Percentiles rank a stretch among this genome's conserved stretches.
Conservation (phyloP, 768 basidiomycete genomes). For the Leucocoprinus sp. region DNA sequence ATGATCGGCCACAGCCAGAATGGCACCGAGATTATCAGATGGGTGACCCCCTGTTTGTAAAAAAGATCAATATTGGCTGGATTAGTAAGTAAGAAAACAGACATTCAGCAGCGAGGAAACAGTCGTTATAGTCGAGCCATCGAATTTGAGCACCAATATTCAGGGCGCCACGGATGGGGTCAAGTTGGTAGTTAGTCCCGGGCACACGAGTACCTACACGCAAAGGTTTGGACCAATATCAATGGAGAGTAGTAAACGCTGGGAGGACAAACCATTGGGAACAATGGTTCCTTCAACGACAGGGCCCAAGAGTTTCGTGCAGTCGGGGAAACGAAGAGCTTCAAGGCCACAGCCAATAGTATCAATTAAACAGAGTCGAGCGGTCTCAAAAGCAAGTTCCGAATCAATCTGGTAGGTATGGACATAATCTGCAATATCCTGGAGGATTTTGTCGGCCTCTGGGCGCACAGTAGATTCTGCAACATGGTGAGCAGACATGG, state of each 20-base stretch:
- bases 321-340: conserved; percentile 80
- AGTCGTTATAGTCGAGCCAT: conserved; percentile 93
- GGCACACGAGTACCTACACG: conserved; percentile 72
- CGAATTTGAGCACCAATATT: conserved; percentile 92
- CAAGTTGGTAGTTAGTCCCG: conserved; percentile 82
- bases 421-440: conserved; percentile 90
- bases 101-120: conserved; percentile 92
- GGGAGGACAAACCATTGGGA: conserved; percentile 61
- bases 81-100: conserved; percentile 13
- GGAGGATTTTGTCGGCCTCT: conserved; percentile 77
- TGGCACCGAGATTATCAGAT: conserved; percentile 89
- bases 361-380: conserved; percentile 86
- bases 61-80: neutral
- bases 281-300: conserved; percentile 88
- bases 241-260: neutral
- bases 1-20: conserved; percentile 87
- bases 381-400: conserved; percentile 81
- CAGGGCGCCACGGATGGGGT: conserved; percentile 91
- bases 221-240: conserved; percentile 9
- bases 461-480: conserved; percentile 81
- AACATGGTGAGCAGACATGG: conserved; percentile 46
- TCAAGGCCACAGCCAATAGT: conserved; percentile 92
- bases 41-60: conserved; percentile 73
- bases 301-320: conserved; percentile 74
- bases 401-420: conserved; percentile 79